Conservation (phyloP, 352 stramenopile species). For the Phytophthora chlamydospora region DNA sequence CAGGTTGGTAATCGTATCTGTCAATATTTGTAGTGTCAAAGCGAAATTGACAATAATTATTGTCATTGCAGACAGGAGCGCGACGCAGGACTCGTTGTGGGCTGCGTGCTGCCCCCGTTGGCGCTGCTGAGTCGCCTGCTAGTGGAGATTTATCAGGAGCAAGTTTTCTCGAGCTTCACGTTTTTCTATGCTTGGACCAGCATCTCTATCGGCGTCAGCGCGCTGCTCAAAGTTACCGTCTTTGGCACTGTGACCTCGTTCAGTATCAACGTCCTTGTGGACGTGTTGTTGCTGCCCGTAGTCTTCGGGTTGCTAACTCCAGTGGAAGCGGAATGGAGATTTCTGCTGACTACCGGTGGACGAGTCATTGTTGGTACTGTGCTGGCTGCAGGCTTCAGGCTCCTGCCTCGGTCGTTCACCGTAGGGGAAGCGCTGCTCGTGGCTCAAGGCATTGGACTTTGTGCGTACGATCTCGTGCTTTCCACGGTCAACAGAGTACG, state of each 20-base stretch:
- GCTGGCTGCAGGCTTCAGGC: constrained; percentile 46
- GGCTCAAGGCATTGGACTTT: constrained; percentile 61
- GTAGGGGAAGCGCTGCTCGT: constrained; percentile 74
- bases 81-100: constrained; percentile 62
- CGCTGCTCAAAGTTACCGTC: constrained; percentile 49
- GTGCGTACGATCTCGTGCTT: constrained; percentile 57
- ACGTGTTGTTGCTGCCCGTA: constrained; percentile 44
- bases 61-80: constrained; percentile 48
- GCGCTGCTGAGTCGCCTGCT: constrained; percentile 67
- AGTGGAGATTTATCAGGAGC: constrained; percentile 33
- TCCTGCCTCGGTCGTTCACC: constrained; percentile 72
- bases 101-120: constrained; percentile 61
- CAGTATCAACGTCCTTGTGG: constrained; percentile 44
- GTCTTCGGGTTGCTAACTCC: constrained; percentile 30
- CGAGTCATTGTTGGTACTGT: constrained; percentile 42
- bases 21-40: background rate
- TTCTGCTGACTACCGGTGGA: constrained; percentile 44
- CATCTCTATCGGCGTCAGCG: constrained; percentile 52
- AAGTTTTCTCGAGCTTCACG: constrained; percentile 40
- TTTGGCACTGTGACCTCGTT: constrained; percentile 44
- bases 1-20: constrained; percentile 21
- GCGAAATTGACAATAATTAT: constrained; percentile 3
- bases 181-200: constrained; percentile 67
- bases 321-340: constrained; percentile 40
- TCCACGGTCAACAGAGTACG: constrained; percentile 50